Percentiles rank a stretch among this genome's conserved stretches.
These are phyloP conservation scores for Coniochaeta hoffmannii DNA, from an alignment of 2,329 filamentous ascomycete genomes.

Conservation along the genomic window DNA sequence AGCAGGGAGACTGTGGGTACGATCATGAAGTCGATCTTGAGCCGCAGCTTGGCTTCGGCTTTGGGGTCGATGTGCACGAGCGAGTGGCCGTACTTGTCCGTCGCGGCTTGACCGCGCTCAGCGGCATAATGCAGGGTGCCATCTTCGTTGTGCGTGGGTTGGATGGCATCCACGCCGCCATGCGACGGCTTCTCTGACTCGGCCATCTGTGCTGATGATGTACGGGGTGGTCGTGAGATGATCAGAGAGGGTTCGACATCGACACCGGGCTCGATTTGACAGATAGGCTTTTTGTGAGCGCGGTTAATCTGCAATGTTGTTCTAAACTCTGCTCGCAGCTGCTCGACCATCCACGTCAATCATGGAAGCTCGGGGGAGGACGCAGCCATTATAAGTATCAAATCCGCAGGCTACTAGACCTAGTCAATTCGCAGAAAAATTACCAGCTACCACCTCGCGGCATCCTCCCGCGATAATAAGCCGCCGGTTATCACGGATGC, in stretches of 20 bases:
- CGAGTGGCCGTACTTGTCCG: conserved; percentile 42
- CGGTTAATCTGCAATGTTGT: too few relatives aligned
- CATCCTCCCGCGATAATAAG: too few relatives aligned
- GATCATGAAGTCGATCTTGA: conserved; percentile 56
- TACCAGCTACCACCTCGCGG: too few relatives aligned
- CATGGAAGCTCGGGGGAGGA: background rate
- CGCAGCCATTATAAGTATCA: background rate
- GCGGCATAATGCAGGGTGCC: conserved; percentile 20
- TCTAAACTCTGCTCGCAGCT: background rate
- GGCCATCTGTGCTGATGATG: background rate
- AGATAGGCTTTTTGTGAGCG: too few relatives aligned
- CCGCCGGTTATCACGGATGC: background rate
- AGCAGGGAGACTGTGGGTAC: conserved; percentile 56
- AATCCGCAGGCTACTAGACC: background rate
- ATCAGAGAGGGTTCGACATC: too few relatives aligned
- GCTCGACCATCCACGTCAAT: background rate
- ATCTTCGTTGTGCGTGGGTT: background rate
- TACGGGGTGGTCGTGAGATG: too few relatives aligned
- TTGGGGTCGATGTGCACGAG: conserved; percentile 46
- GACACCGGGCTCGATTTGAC: too few relatives aligned
- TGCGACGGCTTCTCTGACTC: background rate
- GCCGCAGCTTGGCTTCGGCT: conserved; percentile 47
- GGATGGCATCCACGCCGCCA: background rate
- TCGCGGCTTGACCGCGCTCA: conserved; percentile 35
- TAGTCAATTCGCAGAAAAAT: background rate